Percentiles rank a stretch among this genome's conserved stretches.
phyloP scores from a whole-genome alignment of 352 stramenopile genomes.

The Globisporangium parvum region DNA sequence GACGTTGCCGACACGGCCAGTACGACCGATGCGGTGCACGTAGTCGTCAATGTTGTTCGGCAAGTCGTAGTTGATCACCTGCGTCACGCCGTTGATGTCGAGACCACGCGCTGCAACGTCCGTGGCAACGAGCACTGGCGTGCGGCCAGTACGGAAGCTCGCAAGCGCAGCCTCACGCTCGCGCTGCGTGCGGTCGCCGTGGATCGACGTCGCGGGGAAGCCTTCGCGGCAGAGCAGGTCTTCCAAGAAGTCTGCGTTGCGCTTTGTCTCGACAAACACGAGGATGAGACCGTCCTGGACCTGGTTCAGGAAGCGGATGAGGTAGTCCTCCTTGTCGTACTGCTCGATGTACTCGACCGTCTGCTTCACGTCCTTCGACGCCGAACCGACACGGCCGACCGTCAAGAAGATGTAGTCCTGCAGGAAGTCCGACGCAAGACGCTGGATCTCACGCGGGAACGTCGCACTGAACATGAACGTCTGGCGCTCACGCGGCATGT shows the following conservation, averaged over 20 bases:
- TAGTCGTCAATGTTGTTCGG: constrained; percentile 99
- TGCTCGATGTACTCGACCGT: constrained; percentile 96
- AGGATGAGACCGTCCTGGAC: constrained; percentile 91
- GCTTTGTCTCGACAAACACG: constrained; percentile 99
- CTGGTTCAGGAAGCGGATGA: constrained; percentile 95
- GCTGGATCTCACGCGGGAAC: constrained; percentile 97
- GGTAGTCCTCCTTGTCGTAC: constrained; percentile 94
- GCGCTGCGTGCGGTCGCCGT: constrained; percentile 96
- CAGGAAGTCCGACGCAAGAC: constrained; percentile 96
- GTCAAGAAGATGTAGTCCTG: constrained; percentile 99
- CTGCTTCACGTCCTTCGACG: constrained; percentile 98
- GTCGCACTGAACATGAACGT: constrained; percentile 99
- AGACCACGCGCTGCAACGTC: constrained; percentile 97
- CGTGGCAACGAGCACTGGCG: constrained; percentile 96
- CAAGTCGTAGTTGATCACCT: constrained; percentile 98
- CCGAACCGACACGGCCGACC: constrained; percentile 96
- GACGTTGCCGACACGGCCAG: constrained; percentile 97
- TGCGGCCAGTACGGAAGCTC: constrained; percentile 89
- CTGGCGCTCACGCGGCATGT: constrained; percentile 96
- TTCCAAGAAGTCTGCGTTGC: constrained; percentile 95
- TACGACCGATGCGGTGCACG: constrained; percentile 99
- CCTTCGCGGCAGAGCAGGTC: constrained; percentile 91
- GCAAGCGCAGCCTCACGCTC: constrained; percentile 92
- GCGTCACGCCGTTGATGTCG: constrained; percentile 97
- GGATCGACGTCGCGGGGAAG: constrained; percentile 94